Evolutionary conservation across 345 rosid species (phyloP).

Genomic region (Carallia pectinifolia): DNA sequence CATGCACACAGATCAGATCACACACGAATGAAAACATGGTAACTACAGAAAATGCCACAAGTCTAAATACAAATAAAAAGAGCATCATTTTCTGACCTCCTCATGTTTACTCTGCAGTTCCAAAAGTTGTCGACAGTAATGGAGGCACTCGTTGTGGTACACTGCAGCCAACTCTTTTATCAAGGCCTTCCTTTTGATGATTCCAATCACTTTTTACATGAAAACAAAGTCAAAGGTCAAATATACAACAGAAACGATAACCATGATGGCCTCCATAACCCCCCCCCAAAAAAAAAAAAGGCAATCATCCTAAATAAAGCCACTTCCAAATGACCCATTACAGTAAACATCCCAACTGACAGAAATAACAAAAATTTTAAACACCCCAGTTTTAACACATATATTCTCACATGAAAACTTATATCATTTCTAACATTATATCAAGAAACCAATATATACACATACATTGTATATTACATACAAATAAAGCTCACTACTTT

Average conservation of each 20-base stretch:
- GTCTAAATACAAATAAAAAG: too few species aligned
- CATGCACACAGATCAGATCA: too few species aligned
- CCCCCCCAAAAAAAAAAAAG: too few species aligned
- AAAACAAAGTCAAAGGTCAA: background rate
- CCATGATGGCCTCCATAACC: background rate
- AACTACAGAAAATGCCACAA: too few species aligned
- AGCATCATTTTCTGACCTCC: slow-evolving; percentile 43
- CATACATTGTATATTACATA: too few species aligned
- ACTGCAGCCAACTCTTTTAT: slow-evolving; percentile 86
- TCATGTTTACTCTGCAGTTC: slow-evolving; percentile 74
- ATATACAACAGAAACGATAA: background rate
- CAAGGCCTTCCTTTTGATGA: slow-evolving; percentile 90
- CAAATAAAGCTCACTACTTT: too few species aligned
- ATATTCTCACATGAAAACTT: too few species aligned
- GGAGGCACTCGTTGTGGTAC: slow-evolving; percentile 78
- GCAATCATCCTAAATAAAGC: background rate
- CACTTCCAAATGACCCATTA: background rate
- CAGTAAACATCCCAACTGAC: background rate
- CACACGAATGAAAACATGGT: background rate
- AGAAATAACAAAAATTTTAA: background rate
- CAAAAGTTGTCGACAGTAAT: slow-evolving; percentile 74
- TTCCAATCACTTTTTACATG: slow-evolving; percentile 67
- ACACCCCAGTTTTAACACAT: too few species aligned
- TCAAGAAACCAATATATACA: too few species aligned
- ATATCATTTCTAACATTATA: too few species aligned